Conservation (phyloP, 2,329 filamentous ascomycete genomes). For the Fusarium tanahbumbuense region DNA sequence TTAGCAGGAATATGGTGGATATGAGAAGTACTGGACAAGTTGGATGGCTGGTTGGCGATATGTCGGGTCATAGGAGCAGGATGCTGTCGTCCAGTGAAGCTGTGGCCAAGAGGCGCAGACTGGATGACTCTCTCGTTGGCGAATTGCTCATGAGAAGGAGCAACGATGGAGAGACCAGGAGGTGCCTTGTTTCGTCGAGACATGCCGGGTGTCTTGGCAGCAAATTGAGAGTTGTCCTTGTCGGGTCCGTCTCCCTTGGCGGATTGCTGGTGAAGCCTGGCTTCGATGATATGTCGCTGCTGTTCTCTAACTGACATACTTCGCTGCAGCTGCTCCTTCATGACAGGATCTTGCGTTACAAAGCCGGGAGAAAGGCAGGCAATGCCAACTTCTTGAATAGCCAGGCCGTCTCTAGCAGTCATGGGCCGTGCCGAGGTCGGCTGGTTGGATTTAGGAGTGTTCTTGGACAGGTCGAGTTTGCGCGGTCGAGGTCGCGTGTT, state of each 20-base stretch:
- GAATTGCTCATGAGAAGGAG: slow-evolving; percentile 91
- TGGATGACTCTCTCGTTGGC: slow-evolving; percentile 95
- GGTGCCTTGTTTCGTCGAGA: slow-evolving; percentile 83
- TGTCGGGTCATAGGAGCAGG: slow-evolving; percentile 81
- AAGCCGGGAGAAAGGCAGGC: slow-evolving; percentile 97
- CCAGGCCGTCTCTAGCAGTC: slow-evolving; percentile 81
- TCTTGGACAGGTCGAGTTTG: slow-evolving; percentile 81
- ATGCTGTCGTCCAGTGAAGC: slow-evolving; percentile 90
- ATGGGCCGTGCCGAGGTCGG: slow-evolving; percentile 76
- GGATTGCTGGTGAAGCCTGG: slow-evolving; percentile 86
- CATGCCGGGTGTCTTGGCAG: slow-evolving; percentile 78
- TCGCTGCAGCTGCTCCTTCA: slow-evolving; percentile 94
- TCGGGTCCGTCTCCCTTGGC: slow-evolving; percentile 78
- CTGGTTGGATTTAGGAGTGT: slow-evolving; percentile 63
- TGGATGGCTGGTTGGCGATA: slow-evolving; percentile 83
- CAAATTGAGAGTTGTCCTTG: slow-evolving; percentile 65
- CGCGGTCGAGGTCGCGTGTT: slow-evolving; percentile 79
- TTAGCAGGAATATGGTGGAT: slow-evolving; percentile 90
- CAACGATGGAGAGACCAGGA: slow-evolving; percentile 92
- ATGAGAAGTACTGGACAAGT: slow-evolving; percentile 84
- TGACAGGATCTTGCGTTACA: slow-evolving; percentile 93
- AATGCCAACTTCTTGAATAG: slow-evolving; percentile 91
- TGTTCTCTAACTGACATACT: slow-evolving; percentile 94
- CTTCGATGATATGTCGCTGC: slow-evolving; percentile 94
- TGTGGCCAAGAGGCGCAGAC: slow-evolving; percentile 93